A percentile compares a stretch with the other conserved stretches of the same genome.
phyloP scores from a whole-genome alignment of 2,329 filamentous ascomycete genomes.

The Diaporthe sp. region DNA sequence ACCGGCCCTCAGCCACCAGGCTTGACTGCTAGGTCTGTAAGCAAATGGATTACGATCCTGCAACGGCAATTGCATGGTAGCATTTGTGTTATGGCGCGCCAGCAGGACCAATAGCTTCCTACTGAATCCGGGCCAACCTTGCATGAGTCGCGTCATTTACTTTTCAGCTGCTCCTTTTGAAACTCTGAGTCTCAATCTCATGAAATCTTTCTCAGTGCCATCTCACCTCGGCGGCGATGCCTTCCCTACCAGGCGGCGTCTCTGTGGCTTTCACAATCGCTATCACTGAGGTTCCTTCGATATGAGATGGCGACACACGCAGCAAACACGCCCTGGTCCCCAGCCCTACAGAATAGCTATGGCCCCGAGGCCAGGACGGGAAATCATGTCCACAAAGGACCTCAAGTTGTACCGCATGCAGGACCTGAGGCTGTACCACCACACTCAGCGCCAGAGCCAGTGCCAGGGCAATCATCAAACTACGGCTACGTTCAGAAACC shows the following conservation, averaged over 20 bases:
- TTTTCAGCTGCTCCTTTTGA: slow-evolving; percentile 17
- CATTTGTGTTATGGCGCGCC: neutral
- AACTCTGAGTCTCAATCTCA: neutral
- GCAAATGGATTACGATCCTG: neutral
- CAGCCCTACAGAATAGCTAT: neutral
- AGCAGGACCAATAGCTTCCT: neutral
- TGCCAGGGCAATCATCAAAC: neutral
- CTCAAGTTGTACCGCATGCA: neutral
- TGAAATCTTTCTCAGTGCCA: neutral
- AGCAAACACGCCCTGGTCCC: neutral
- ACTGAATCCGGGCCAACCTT: neutral
- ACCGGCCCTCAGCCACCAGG: neutral
- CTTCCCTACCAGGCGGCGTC: neutral
- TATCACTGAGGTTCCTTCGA: neutral
- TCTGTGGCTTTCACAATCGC: neutral
- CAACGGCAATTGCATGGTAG: neutral
- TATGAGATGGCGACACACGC: neutral
- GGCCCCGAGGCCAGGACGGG: neutral
- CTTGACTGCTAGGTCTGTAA: neutral
- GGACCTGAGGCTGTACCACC: neutral
- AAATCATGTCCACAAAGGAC: neutral
- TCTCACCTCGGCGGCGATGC: neutral
- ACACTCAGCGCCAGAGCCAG: neutral
- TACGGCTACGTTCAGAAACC: neutral
- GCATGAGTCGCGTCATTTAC: neutral